phyloP scores from a whole-genome alignment of 352 stramenopile species.

The Elongisporangium senticosum region DNA sequence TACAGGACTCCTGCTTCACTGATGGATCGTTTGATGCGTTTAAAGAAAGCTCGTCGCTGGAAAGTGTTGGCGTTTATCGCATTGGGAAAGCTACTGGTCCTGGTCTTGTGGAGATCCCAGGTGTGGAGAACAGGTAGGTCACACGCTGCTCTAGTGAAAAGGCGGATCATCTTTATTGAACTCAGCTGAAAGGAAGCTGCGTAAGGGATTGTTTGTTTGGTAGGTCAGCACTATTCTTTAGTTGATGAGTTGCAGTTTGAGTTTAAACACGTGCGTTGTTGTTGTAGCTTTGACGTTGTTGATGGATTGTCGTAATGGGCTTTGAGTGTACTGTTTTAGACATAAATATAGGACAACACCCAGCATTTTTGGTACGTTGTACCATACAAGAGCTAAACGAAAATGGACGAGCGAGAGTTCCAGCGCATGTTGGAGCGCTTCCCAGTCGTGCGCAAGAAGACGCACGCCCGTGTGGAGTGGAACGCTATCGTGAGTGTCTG shows the following conservation, averaged over 20 bases:
- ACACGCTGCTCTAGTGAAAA: background rate
- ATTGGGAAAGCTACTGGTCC: background rate
- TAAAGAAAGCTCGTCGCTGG: background rate
- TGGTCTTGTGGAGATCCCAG: background rate
- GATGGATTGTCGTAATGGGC: too few species aligned
- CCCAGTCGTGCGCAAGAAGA: constrained; percentile 77
- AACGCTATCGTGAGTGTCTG: constrained; percentile 48
- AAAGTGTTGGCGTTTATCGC: background rate
- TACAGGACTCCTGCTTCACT: background rate
- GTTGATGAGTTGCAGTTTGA: background rate
- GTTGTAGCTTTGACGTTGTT: too few species aligned
- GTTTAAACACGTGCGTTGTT: too few species aligned
- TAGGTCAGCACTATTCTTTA: background rate
- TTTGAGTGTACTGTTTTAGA: background rate
- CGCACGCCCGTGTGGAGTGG: constrained; percentile 71
- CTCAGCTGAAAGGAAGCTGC: background rate
- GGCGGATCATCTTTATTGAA: background rate
- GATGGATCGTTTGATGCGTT: background rate
- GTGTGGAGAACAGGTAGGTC: background rate
- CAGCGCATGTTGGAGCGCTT: constrained; percentile 59
- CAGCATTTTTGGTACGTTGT: background rate
- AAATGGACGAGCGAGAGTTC: constrained; percentile 77
- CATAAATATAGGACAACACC: background rate
- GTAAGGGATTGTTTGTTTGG: background rate
- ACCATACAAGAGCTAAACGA: background rate